phyloP scores from a whole-genome alignment of 116 monocot species.

The Cymodocea nodosa region DNA sequence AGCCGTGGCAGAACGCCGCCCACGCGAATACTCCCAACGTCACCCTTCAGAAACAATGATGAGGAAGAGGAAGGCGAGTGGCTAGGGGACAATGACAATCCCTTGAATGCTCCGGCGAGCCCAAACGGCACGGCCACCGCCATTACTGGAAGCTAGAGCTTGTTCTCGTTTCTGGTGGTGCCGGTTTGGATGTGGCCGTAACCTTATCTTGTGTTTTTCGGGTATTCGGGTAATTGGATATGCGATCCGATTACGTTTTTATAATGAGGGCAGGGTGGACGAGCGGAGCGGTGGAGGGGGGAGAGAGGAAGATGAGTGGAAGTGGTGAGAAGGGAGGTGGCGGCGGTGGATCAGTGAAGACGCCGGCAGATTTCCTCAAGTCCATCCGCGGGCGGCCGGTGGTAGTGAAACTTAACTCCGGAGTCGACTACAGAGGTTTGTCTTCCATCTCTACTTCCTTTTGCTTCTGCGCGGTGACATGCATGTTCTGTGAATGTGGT shows the following conservation, averaged over 20 bases:
- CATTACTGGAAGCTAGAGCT: background rate
- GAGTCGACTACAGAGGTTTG: conserved; percentile 88
- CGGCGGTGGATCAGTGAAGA: conserved; percentile 75
- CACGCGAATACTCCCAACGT: conserved; percentile 2
- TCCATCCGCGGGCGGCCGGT: conserved; percentile 91
- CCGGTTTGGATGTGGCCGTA: background rate
- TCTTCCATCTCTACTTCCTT: background rate
- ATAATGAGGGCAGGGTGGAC: conserved; percentile 15
- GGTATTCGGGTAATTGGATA: background rate
- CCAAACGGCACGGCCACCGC: conserved; percentile 21
- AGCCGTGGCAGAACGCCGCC: conserved; percentile 13
- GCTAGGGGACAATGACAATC: conserved; percentile 19
- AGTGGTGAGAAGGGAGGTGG: conserved; percentile 24
- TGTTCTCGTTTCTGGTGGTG: background rate
- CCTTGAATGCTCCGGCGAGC: conserved; percentile 42
- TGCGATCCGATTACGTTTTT: background rate
- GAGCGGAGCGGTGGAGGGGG: conserved; percentile 27
- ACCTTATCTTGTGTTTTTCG: background rate
- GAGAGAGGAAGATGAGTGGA: conserved; percentile 44
- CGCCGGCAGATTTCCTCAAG: conserved; percentile 91
- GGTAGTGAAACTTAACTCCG: conserved; percentile 97
- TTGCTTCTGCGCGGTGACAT: no score
- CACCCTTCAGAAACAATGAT: conserved; percentile 26
- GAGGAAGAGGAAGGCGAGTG: conserved; percentile 18
- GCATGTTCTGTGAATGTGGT: background rate